These are phyloP conservation scores for Aspergillus tubingensis DNA, from an alignment of 2,329 filamentous ascomycete genomes.

Conservation along the genomic window DNA sequence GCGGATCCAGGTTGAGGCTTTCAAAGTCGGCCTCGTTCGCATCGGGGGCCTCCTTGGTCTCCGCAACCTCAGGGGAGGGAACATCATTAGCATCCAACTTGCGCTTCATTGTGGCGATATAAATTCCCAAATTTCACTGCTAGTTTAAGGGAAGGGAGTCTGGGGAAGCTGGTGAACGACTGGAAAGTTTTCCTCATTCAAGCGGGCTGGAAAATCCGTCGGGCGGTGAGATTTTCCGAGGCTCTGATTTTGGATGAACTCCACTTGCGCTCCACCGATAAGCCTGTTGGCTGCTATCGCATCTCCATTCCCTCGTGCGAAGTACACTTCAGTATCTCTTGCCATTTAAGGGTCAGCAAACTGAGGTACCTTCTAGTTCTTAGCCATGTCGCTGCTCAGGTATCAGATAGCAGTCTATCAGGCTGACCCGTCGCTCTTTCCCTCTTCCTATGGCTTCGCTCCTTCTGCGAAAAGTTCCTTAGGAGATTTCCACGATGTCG, in stretches of 20 bases:
- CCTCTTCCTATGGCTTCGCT: not conserved
- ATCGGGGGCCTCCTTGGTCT: constrained; percentile 27
- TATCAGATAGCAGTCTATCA: not conserved
- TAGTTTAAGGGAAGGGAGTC: not conserved
- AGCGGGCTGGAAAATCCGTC: constrained; percentile 26
- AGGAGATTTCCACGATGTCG: not conserved
- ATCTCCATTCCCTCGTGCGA: no score
- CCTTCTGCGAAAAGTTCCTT: not conserved
- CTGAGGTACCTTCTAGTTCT: not conserved
- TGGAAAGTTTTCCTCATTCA: constrained; percentile 32
- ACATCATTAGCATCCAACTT: constrained; percentile 53
- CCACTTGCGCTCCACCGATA: constrained; percentile 3
- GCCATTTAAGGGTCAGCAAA: no score
- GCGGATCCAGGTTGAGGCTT: constrained; percentile 76
- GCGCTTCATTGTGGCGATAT: constrained; percentile 47
- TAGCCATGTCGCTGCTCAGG: not conserved
- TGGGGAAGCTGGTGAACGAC: constrained; percentile 6
- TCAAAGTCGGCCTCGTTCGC: constrained; percentile 63
- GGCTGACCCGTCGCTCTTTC: not conserved
- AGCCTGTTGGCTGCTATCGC: not conserved
- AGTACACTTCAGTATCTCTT: no score
- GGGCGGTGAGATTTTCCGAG: constrained; percentile 36
- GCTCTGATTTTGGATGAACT: constrained; percentile 23
- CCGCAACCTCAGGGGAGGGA: constrained; percentile 39
- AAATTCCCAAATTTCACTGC: not conserved